phyloP scores from a whole-genome alignment of 2,329 filamentous ascomycete species.

The Niveomyces coronatus region DNA sequence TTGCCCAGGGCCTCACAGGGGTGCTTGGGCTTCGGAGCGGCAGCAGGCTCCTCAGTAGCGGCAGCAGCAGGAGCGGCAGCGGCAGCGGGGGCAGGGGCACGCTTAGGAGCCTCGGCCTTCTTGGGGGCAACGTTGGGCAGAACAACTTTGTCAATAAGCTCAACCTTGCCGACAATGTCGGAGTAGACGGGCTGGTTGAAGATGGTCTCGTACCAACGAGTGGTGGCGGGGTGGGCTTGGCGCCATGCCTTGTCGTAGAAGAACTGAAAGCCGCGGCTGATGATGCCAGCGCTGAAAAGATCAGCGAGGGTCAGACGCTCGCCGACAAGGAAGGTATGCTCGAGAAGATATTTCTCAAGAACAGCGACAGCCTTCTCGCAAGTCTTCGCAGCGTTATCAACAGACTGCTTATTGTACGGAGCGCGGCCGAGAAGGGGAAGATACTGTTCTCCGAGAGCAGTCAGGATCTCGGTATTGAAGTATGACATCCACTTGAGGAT shows the following conservation, averaged over 20 bases:
- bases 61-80: conserved; percentile 28
- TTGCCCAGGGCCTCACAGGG: conserved; percentile 77
- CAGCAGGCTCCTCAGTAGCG: conserved; percentile 30
- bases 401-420: conserved; percentile 95
- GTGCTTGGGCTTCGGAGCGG: conserved; percentile 85
- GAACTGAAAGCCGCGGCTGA: conserved; percentile 82
- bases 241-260: conserved; percentile 92
- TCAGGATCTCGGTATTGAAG: conserved; percentile 80
- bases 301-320: conserved; percentile 97
- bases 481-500: conserved; percentile 98
- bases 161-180: conserved; percentile 62
- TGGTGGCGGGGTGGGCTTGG: conserved; percentile 68
- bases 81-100: conserved; percentile 38
- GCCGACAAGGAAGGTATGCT: conserved; percentile 95
- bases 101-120: conserved; percentile 62
- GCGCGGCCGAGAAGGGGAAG: conserved; percentile 70
- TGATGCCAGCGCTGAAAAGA: conserved; percentile 69
- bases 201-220: conserved; percentile 92
- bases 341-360: conserved; percentile 76
- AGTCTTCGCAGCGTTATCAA: conserved; percentile 67
- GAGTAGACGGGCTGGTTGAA: conserved; percentile 88
- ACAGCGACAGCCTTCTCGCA: conserved; percentile 58
- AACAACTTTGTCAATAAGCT: conserved; percentile 76
- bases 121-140: conserved; percentile 60
- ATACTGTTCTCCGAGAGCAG: conserved; percentile 69